Base-by-base conservation (phyloP, 2,329 filamentous ascomycete species). In the Fulvia fulva region DNA sequence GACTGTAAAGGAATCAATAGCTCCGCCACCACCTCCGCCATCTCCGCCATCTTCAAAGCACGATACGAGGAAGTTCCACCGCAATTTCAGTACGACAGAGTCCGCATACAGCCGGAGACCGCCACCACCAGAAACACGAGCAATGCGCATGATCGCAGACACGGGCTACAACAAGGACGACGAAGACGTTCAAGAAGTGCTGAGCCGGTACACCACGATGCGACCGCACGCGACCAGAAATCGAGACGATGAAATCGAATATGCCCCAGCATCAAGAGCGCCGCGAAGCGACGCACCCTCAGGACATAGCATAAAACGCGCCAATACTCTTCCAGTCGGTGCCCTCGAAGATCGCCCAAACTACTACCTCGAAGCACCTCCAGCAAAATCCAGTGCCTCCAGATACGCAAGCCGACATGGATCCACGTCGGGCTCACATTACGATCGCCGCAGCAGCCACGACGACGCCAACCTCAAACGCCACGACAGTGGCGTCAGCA, bases 121-220 rank as follows among this genome's bases (percentile, higher is more conserved):
- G 11, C 64, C 60, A 45, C 62, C 55, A 37, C 65, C 55, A 32
- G 59, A 60, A 12, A 63, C 65, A 14, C 63, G 63, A 30, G 62
- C 62, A 2, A 64, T 67, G 56, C 70, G 68, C 45, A 74, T 77
- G 46, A 75, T 78, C 53, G 76, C 78, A 62, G 70, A 74, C 2
- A 71, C 58, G n/a, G 63, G 62, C 23, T 53, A 63, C 53, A 58
- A 61, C 47, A 57, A 61, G 41, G 58, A 67, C 4, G 67, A 69
- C 32, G 63, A 60, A 23, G 66, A 66, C 14, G 51, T 70, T 5
- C 61, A 65, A 32, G 64, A 67, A 34, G 60, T 58, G 16, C 57
- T 69, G 25, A 63, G 62, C 28, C 59, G 68, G 5, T 62, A 66
- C 47, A 65, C 62, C 12, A 55, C 60, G 25, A 60, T 66, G 11